Conservation (phyloP, 257 asterid genomes). For the Leonotis leonurus region DNA sequence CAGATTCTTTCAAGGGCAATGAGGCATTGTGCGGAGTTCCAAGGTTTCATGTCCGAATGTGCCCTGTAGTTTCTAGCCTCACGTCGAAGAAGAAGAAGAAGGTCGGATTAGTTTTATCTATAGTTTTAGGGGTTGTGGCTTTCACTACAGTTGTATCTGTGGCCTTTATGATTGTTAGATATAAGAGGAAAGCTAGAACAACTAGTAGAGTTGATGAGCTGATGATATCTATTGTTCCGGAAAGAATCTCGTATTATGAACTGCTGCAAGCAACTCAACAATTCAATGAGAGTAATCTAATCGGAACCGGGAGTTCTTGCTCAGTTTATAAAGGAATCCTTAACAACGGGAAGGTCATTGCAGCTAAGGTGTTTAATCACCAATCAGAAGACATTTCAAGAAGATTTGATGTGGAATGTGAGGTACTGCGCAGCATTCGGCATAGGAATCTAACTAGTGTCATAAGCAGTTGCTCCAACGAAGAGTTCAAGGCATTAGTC, state of each 20-base stretch:
- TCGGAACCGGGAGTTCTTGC: background rate
- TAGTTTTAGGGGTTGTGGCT: too few species aligned
- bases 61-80: too few species aligned
- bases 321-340: background rate
- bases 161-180: too few species aligned
- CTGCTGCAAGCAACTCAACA: background rate
- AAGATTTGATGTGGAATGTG: constrained; percentile 26
- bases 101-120: too few species aligned
- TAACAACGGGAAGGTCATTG: constrained; percentile 19
- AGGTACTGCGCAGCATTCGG: constrained; percentile 19
- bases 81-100: too few species aligned
- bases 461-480: background rate
- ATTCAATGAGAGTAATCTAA: background rate
- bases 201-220: constrained; percentile 11
- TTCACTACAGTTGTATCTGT: too few species aligned
- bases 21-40: constrained; percentile 19
- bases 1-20: constrained; percentile 20
- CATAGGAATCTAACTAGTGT: constrained; percentile 20
- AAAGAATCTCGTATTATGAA: constrained; percentile 26
- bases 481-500: background rate
- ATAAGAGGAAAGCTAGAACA: too few species aligned
- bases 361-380: constrained; percentile 29
- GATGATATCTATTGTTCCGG: too few species aligned
- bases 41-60: constrained; percentile 12
- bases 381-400: constrained; percentile 7